phyloP scores from a whole-genome alignment of 352 stramenopile species.

The Phytophthora agathidicida region DNA sequence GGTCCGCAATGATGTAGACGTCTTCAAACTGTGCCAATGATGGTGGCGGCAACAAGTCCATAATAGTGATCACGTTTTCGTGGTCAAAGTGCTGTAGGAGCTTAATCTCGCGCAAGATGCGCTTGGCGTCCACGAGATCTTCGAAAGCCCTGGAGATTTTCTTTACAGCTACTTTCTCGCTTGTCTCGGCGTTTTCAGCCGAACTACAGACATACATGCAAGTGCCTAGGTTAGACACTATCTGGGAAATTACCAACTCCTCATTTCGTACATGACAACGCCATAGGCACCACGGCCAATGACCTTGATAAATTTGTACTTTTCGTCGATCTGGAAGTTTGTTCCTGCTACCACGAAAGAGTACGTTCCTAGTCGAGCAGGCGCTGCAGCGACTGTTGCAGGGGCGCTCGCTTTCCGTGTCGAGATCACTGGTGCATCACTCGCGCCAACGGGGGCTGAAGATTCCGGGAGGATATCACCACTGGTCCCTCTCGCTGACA shows the following conservation, averaged over 20 bases:
- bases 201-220: slow-evolving; percentile 51
- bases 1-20: slow-evolving; percentile 97
- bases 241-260: no score
- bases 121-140: slow-evolving; percentile 99
- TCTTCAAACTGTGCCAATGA: slow-evolving; percentile 96
- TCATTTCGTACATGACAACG: slow-evolving; percentile 90
- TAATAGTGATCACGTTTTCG: slow-evolving; percentile 96
- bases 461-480: slow-evolving; percentile 13
- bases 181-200: slow-evolving; percentile 80
- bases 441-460: slow-evolving; percentile 16
- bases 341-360: slow-evolving; percentile 88
- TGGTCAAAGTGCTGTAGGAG: slow-evolving; percentile 94
- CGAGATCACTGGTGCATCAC: slow-evolving; percentile 16
- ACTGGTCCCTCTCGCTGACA: slow-evolving; percentile 13
- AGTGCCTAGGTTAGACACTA: no score
- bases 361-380: slow-evolving; percentile 64
- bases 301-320: slow-evolving; percentile 96
- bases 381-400: slow-evolving; percentile 1
- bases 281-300: slow-evolving; percentile 96
- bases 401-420: slow-evolving; percentile 13
- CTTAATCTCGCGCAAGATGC: slow-evolving; percentile 98
- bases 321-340: slow-evolving; percentile 91
- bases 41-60: slow-evolving; percentile 94
- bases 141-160: slow-evolving; percentile 94
- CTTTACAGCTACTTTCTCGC: slow-evolving; percentile 89